Evolutionary conservation across 148 eudicot species (phyloP), one percentile per base, ranked within the genome.

Genomic region (Silene conica): DNA sequence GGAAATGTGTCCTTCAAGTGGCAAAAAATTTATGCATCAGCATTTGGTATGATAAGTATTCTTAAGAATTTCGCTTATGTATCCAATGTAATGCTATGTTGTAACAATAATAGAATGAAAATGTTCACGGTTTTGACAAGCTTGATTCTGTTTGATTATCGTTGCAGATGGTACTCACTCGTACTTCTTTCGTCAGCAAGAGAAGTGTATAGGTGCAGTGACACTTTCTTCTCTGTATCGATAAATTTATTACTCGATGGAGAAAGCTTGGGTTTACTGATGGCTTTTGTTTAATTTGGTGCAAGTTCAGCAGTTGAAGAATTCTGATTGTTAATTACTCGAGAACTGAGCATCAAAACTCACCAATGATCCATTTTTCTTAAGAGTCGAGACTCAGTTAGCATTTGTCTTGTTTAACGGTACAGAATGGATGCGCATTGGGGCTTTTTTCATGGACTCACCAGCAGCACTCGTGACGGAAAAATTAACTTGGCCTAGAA

Each of bases 371-470:
- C 15, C 43, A 4, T 3, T 63, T 25, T 15, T 63, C 5, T 25
- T 12, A 1, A 34, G 41, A 34, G 41, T 34, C 6, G 4, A 28
- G 46, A 19, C 54, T 69, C 11, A 52, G 23, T 62, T 16, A 31
- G 23, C 21, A 31, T 59, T 57, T 21, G 3, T 69, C 23, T 70
- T 45, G 74, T 34, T 74, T 72, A 38, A 62, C 26, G 10, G 58
- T 75, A 50, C 67, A 95, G 98, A 95, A 76, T 92, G 98, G 98
- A 83, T 89, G 85, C 84, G 98, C 14, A 86, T 95, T 67, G 98
- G 97, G 25, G 91, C 96, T 18, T 92, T 90, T 78, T 79, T 75
- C 74, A 73, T 92, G 45, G 88, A 85, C 74, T 92, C 98, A 25
- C 71, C 89, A 65, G 82, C 72, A 60, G 98, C 96, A 60, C 73